These are phyloP conservation scores for Taiwanofungus camphoratus DNA, from an alignment of 1,284 basidiomycete genomes.

Conservation along the genomic window DNA sequence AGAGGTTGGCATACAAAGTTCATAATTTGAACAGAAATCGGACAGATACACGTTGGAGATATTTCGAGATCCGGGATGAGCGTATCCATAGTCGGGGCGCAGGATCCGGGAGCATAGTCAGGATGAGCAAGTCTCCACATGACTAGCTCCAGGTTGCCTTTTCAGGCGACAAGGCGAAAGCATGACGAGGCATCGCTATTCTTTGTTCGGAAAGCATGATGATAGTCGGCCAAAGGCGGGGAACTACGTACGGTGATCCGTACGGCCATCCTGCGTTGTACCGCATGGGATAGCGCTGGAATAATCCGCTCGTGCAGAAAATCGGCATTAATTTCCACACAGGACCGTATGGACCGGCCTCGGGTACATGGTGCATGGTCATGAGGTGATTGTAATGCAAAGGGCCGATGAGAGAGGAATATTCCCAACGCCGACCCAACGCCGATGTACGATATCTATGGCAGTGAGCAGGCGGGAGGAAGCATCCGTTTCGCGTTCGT, in stretches of 20 bases:
- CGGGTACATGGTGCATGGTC: slow-evolving; percentile 3
- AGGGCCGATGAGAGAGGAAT: neutral
- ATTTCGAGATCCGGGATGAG: neutral
- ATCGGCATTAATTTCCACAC: slow-evolving; percentile 13
- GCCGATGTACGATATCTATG: too few relatives aligned
- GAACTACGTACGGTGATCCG: slow-evolving; percentile 4
- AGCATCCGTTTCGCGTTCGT: neutral
- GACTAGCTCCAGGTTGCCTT: slow-evolving; percentile 15
- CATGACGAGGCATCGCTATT: slow-evolving; percentile 1
- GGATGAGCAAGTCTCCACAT: slow-evolving; percentile 9
- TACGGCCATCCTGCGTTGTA: slow-evolving; percentile 2
- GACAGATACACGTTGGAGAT: slow-evolving; percentile 2
- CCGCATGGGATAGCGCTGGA: slow-evolving; percentile 15
- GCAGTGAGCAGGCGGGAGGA: neutral
- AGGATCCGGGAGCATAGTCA: slow-evolving; percentile 12
- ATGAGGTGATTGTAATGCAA: neutral
- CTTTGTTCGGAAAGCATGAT: too few relatives aligned
- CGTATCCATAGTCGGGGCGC: slow-evolving; percentile 11
- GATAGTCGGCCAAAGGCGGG: too few relatives aligned
- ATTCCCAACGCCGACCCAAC: neutral
- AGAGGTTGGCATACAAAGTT: slow-evolving; percentile 2
- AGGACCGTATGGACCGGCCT: slow-evolving; percentile 15
- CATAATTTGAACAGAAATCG: slow-evolving; percentile 1
- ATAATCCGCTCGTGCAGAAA: slow-evolving; percentile 15
- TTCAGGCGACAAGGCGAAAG: slow-evolving; percentile 12